Conservation (phyloP, 306 rosid genomes). For the Ormosia semicastrata region DNA sequence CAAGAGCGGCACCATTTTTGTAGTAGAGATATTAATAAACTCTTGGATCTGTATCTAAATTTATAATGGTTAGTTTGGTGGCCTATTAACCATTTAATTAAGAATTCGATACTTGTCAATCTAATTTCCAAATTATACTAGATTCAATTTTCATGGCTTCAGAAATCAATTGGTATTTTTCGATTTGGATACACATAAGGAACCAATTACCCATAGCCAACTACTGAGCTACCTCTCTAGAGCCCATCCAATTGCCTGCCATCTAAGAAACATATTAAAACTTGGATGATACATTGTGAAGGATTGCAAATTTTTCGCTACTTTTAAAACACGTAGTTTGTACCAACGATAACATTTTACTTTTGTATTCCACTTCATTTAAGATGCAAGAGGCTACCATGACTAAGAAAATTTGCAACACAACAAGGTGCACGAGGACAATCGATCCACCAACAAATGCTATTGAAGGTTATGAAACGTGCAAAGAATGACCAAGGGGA, state of each 20-base stretch:
- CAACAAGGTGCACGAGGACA: conserved; percentile 54
- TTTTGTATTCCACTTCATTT: conserved; percentile 16
- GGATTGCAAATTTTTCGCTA: background rate
- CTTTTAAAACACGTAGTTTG: conserved; percentile 30
- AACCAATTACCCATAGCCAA: too few relatives aligned
- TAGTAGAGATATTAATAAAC: background rate
- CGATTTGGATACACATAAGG: too few relatives aligned
- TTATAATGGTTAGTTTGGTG: background rate
- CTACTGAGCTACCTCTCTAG: too few relatives aligned
- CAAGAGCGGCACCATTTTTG: conserved; percentile 14
- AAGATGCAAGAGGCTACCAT: background rate
- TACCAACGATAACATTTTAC: conserved; percentile 43
- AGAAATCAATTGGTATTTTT: too few relatives aligned
- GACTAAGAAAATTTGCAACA: conserved; percentile 28
- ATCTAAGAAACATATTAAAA: background rate
- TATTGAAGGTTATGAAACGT: conserved; percentile 56
- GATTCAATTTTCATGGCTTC: background rate
- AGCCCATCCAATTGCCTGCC: background rate
- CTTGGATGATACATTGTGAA: background rate
- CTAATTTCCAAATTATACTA: background rate
- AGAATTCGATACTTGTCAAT: background rate
- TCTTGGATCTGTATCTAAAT: background rate
- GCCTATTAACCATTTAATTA: background rate
- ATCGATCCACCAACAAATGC: conserved; percentile 42
- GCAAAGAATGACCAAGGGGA: conserved; percentile 37